Evolutionary conservation across 1,284 basidiomycete species (phyloP), one percentile per base, ranked within the genome.

Genomic region (Abortiporus biennis): DNA sequence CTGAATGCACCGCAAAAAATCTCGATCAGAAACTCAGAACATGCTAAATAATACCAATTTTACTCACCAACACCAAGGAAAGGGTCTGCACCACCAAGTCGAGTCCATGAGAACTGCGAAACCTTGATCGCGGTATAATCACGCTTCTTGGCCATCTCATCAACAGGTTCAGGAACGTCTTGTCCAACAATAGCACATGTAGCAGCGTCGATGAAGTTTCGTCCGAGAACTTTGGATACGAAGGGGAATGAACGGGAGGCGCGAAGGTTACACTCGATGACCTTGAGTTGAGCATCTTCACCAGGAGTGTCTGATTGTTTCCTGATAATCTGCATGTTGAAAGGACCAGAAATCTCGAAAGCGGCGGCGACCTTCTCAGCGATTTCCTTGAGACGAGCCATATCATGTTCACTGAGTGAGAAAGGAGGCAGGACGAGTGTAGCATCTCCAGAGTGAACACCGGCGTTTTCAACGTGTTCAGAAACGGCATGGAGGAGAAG

Each of bases 301-400:
- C 73, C 75, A 21, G 62, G 56, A 11, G 65, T 67, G 20, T 68
- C 69, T 6, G 77, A 64, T 2, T 81, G 77, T 66, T 94, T 92
- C 59, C 89, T 83, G 67, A 99, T 99, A 64, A 99, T 80, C 67
- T 99, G 96, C 93, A 99, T 99, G 68, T 99, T 99, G 81, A 85
- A 99, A 4, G 96, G 96, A 25, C 96, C 95, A 21, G 92, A 95
- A 47, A 99, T 98, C 57, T 97, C 75, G 64, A 98, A 96, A 1
- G 93, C 95, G 42, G 76, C 74, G 35, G 92, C 96, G 47, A 99
- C 93, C 69, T 97, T 97, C 66, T 92, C 80, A 0, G 95, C 92
- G 51, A 99, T 97, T 40, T 74, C 76, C 72, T 97, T 99, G 50
- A 97, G 71, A 46, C 93, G 88, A 11, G 71, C 72, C 68, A 99